A percentile compares a stretch with the other conserved stretches of the same genome.
phyloP scores from a whole-genome alignment of 805 yeast genomes.

The Kodamaea laetipori region DNA sequence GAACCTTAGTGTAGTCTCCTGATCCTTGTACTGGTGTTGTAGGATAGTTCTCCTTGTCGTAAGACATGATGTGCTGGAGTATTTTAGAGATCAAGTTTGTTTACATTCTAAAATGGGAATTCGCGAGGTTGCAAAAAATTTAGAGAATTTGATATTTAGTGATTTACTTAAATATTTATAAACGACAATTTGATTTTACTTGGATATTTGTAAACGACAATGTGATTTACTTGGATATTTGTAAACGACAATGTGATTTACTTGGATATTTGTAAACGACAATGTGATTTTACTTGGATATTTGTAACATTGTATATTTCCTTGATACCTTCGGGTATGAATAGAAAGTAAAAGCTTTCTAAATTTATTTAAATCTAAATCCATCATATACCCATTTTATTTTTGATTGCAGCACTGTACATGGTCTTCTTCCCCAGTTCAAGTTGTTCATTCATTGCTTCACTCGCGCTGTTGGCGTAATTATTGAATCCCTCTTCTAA shows the following conservation, averaged over 20 bases:
- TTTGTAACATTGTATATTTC: too few species aligned
- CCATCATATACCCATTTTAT: constrained; percentile 56
- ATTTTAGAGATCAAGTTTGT: constrained; percentile 3
- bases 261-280: too few species aligned
- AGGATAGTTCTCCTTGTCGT: constrained; percentile 11
- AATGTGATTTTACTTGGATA: too few species aligned
- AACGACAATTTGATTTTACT: too few species aligned
- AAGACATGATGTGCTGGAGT: constrained; percentile 4
- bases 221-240: too few species aligned
- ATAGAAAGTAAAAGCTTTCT: too few species aligned
- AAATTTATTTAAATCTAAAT: too few species aligned
- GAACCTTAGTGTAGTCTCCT: constrained; percentile 2
- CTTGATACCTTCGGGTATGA: too few species aligned
- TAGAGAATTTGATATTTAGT: neutral
- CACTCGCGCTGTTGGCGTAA: constrained; percentile 57
- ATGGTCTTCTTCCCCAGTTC: constrained; percentile 53
- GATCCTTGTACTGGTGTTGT: constrained; percentile 4
- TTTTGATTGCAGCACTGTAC: constrained; percentile 52
- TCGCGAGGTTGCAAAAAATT: constrained; percentile 6
- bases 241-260: too few species aligned
- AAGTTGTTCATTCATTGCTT: constrained; percentile 52
- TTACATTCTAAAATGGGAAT: neutral
- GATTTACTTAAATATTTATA: too few species aligned
- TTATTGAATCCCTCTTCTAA: constrained; percentile 58
- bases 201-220: too few species aligned